Evolutionary conservation across 108 stramenopile genomes (phyloP), one percentile per base, ranked within the genome.

Genomic region (Pseudonitzschia delicatissima): DNA sequence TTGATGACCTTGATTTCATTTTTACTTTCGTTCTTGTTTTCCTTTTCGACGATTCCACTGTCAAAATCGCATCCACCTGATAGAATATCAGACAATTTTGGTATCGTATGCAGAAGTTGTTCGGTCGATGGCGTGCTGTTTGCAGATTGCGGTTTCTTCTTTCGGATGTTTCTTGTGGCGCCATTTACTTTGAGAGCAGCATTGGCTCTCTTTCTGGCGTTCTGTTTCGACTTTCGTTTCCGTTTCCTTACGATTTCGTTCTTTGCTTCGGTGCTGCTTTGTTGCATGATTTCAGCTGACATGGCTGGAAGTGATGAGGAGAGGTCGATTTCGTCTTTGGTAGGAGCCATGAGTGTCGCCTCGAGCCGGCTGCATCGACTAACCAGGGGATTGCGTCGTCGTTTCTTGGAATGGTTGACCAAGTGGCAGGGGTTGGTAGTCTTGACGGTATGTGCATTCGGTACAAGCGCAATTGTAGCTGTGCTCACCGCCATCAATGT

Each of bases 81-180:
- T 29, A 66, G 33, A 11, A 66, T 31, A 21, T 66, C 65, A 2
- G 65, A 66, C n/a, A 66, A 37, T 8, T 66, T 66, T 35, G 65
- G 65, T 52, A 52, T 25, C 12, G 45, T 20, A 36, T 52, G 29
- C 2, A 29, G 65, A 4, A 66, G 26, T 55, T 55, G 8, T 55
- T 15, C 13, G 13, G 11, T 55, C 21, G 52, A 0, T 15, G 40
- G 1, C 1, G 11, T 42, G 40, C 40, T 15, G 40, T 31, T 53
- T 31, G 5, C 11, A 23, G 52, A 31, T 13, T 53, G 52, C 8
- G 32, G 28, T 34, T 27, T 33, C 8, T 55, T n/a, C 27, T 7
- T 31, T 34, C 17, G 31, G n/a, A 33, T 5, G 5, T 33, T 12
- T 55, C 3, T 5, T 12, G 6, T n/a, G 7, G 2, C 18, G 28